Evolutionary conservation across 1,139 yeast genomes (phyloP), one percentile per base, ranked within the genome.

Genomic region (Yamadazyma membranifaciens): DNA sequence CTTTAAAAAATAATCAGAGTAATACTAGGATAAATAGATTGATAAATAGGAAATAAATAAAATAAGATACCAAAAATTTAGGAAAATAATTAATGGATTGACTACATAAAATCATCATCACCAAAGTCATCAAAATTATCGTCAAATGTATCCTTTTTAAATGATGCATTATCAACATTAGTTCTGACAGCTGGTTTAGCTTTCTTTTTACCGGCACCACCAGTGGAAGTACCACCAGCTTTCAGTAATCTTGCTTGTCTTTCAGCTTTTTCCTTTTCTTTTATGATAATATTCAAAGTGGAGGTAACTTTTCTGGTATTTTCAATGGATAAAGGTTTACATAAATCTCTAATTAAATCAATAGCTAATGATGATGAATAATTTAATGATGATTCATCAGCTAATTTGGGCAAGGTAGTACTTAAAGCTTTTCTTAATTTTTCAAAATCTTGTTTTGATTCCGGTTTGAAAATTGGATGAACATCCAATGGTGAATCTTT

Each of bases 181-280:
- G 91, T 80, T 53, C 87, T 87, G 26, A 75, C 81, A 26, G 80
- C 79, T 25, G 78, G 75, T 73, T 88, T 89, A 48, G 83, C 91
- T 79, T 91, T 89, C 81, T 88, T 87, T 76, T 87, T 88, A 58
- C 96, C 97, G 26, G 95, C 92, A 60, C 97, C 95, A 57, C 94
- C 95, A 35, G 94, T 84, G 32, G 92, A 81, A 36, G 92, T 84
- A 48, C 92, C 92, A 47, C 92, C 92, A 36, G 88, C 77, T 60
- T 82, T 83, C 56, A 83, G 78, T 56, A 85, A 69, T 67, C 95
- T 78, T 3, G 85, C 87, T 56, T 76, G 84, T 71, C 97, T 87
- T 69, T 91, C 98, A 45, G 83, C 85, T 61, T 83, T 84, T 63
- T 85, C 92, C 69, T 92, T 92, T 43, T 89, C 96, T 57, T 84